Conservation (phyloP, 345 rosid genomes). For the Passiflora organensis region DNA sequence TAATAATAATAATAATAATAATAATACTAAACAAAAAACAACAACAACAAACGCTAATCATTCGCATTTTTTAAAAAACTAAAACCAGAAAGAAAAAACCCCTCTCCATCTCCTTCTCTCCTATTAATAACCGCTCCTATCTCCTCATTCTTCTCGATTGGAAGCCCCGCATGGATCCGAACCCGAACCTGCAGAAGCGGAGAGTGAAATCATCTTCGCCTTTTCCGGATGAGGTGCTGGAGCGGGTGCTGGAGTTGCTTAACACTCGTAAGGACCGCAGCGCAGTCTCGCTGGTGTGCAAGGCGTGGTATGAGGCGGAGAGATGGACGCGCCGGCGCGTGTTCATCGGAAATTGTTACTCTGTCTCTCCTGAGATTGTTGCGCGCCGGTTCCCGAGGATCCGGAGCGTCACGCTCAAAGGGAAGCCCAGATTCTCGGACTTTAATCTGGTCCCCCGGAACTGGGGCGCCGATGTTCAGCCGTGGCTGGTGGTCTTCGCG, state of each 20-base stretch:
- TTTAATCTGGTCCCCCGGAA: slow-evolving; percentile 73
- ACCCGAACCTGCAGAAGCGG: slow-evolving; percentile 29
- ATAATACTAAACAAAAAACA: not conserved
- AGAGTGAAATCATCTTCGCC: slow-evolving; percentile 23
- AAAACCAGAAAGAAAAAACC: not conserved
- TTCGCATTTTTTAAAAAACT: not conserved
- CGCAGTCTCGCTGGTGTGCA: slow-evolving; percentile 56
- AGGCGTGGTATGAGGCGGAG: slow-evolving; percentile 61
- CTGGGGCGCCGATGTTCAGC: slow-evolving; percentile 75
- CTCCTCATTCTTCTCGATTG: not conserved
- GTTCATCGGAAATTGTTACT: slow-evolving; percentile 70
- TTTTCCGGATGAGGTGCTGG: slow-evolving; percentile 65
- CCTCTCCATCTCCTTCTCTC: not conserved
- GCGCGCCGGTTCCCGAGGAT: slow-evolving; percentile 51
- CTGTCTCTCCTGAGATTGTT: slow-evolving; percentile 56
- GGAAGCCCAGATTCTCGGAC: slow-evolving; percentile 91
- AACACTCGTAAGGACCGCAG: slow-evolving; percentile 51
- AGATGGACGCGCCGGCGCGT: slow-evolving; percentile 54
- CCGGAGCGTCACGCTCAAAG: slow-evolving; percentile 53
- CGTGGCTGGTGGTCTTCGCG: slow-evolving; percentile 56
- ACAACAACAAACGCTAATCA: not conserved
- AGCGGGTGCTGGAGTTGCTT: slow-evolving; percentile 43
- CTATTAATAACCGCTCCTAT: not conserved
- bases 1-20: not conserved
- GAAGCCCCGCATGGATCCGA: slow-evolving; percentile 17